Conservation (phyloP, 176 grass and related monocot species). For the Metroxylon sagu region DNA sequence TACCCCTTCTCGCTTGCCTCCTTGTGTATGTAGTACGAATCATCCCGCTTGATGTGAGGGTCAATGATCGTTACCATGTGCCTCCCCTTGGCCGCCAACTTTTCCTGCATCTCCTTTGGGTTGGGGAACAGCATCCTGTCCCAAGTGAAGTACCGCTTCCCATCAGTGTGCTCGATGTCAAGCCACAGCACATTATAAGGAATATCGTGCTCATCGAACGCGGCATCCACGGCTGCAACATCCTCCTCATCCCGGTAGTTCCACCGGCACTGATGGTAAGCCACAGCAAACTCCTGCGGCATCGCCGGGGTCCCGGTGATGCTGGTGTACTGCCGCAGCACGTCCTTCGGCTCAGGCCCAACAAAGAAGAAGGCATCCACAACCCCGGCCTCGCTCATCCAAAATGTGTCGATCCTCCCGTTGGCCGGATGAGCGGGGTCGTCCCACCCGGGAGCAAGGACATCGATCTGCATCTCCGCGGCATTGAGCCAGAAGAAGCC, state of each 20-base stretch:
- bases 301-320: conserved; percentile 68
- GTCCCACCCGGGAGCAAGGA: conserved; percentile 85
- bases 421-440: conserved; percentile 1
- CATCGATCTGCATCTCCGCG: conserved; percentile 96
- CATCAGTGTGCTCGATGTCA: conserved; percentile 90
- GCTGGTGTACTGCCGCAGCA: conserved; percentile 66
- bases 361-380: conserved; percentile 84
- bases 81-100: conserved; percentile 70
- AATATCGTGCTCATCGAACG: conserved; percentile 86
- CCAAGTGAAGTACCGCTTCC: conserved; percentile 93
- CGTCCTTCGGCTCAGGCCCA: conserved; percentile 65
- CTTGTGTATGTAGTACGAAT: conserved; percentile 53
- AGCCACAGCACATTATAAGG: conserved; percentile 97
- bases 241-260: conserved; percentile 97
- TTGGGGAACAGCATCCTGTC: conserved; percentile 59
- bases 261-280: conserved; percentile 91
- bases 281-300: conserved; percentile 79
- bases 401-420: conserved; percentile 48
- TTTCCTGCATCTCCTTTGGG: conserved; percentile 71
- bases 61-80: conserved; percentile 94
- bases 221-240: conserved; percentile 62
- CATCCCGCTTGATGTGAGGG: conserved; percentile 86
- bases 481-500: conserved; percentile 98
- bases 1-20: conserved; percentile 82
- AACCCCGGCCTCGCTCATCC: conserved; percentile 90